These are phyloP conservation scores for Aegilops longissima DNA, from an alignment of 176 grass and related monocot genomes.

Conservation along the genomic window DNA sequence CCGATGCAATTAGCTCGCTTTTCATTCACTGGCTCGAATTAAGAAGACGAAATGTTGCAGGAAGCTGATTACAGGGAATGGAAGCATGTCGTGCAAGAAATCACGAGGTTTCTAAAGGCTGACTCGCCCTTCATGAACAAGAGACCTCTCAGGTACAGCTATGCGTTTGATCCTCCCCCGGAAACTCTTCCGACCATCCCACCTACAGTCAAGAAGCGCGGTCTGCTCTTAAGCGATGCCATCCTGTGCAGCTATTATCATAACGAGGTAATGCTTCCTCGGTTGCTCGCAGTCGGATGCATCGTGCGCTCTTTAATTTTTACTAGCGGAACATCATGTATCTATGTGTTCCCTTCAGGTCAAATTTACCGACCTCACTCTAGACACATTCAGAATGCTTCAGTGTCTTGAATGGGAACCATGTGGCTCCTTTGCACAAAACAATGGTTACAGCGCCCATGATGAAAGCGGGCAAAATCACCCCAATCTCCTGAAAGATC, in stretches of 20 bases:
- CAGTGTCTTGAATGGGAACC: constrained; percentile 97
- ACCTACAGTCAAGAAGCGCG: constrained; percentile 52
- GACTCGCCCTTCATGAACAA: constrained; percentile 85
- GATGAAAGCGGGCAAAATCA: constrained; percentile 63
- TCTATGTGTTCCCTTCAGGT: constrained; percentile 50
- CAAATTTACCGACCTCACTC: constrained; percentile 85
- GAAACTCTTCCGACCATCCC: constrained; percentile 46
- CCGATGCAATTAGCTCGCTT: background rate
- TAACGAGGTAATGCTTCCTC: constrained; percentile 57
- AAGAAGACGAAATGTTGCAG: constrained; percentile 29
- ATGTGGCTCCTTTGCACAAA: constrained; percentile 74
- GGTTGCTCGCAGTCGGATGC: background rate
- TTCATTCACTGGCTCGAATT: background rate
- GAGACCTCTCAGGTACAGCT: constrained; percentile 89
- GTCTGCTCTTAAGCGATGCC: constrained; percentile 57
- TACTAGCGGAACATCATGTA: background rate
- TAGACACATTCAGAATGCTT: constrained; percentile 95
- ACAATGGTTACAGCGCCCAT: constrained; percentile 50
- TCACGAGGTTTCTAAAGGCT: constrained; percentile 70
- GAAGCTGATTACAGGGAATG: constrained; percentile 86
- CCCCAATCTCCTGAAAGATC: constrained; percentile 67
- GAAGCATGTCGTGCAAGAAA: constrained; percentile 81
- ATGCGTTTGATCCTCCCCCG: constrained; percentile 67
- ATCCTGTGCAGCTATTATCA: constrained; percentile 74
- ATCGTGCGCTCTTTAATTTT: background rate